phyloP scores from a whole-genome alignment of 2,329 filamentous ascomycete genomes.

The Emergomyces pasteurianus region DNA sequence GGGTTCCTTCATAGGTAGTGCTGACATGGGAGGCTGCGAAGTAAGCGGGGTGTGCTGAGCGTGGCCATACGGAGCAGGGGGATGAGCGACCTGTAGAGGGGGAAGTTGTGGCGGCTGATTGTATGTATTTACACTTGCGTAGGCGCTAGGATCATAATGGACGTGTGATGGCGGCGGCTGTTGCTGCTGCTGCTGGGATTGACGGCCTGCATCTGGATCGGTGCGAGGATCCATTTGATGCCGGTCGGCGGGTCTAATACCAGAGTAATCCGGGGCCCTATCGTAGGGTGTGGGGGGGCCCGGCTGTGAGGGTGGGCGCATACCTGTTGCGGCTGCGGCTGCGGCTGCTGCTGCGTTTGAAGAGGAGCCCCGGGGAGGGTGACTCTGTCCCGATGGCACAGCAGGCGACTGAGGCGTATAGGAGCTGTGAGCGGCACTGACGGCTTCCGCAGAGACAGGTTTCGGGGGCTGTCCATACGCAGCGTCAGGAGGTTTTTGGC shows the following conservation, averaged over 20 bases:
- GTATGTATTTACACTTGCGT: conserved; percentile 23
- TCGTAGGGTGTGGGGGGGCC: conserved; percentile 29
- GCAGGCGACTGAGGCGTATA: conserved; percentile 37
- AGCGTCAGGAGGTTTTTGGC: conserved; percentile 25
- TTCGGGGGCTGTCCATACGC: conserved; percentile 26
- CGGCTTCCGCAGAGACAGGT: conserved; percentile 28
- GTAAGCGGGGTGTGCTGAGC: conserved; percentile 14
- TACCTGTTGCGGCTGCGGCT: conserved; percentile 37
- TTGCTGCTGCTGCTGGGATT: conserved; percentile 24
- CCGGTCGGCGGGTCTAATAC: conserved; percentile 15
- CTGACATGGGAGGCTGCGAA: conserved; percentile 17
- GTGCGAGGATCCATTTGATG: conserved; percentile 30
- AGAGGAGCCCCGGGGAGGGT: conserved; percentile 37
- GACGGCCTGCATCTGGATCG: conserved; percentile 17
- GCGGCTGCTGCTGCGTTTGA: conserved; percentile 36
- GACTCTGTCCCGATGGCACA: conserved; percentile 29
- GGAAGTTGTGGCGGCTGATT: conserved; percentile 11
- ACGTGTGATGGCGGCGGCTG: conserved; percentile 31
- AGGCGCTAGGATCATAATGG: conserved; percentile 33
- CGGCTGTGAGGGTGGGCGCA: conserved; percentile 32
- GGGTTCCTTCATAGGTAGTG: conserved; percentile 42
- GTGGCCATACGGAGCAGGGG: conserved; percentile 7
- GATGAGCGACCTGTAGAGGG: conserved; percentile 9
- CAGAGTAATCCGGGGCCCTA: conserved; percentile 32
- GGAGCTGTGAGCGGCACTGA: conserved; percentile 32